A percentile compares a stretch with the other conserved stretches of the same genome.
Evolutionary conservation across 1,284 basidiomycete species (phyloP).

Genomic region (Limonomyces culmigenus): DNA sequence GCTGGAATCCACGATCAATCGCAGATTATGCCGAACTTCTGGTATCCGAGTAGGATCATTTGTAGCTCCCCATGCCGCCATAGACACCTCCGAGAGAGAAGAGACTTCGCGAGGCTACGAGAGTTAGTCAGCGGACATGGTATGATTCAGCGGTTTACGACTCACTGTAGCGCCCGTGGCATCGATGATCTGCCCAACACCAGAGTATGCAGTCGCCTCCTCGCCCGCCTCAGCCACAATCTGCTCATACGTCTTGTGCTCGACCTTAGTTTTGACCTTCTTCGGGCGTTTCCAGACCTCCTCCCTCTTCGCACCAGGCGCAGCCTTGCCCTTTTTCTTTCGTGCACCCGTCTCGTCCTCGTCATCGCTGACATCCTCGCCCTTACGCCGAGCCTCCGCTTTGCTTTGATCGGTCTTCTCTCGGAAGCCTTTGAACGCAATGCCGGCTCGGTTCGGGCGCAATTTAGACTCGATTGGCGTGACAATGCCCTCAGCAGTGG

Average conservation of each 20-base stretch:
- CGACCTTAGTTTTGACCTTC: constrained; percentile 69
- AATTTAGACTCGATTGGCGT: constrained; percentile 77
- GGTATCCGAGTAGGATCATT: constrained; percentile 78
- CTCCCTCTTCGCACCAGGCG: constrained; percentile 29
- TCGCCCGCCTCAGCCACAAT: constrained; percentile 74
- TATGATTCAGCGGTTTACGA: constrained; percentile 6
- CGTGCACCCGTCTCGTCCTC: constrained; percentile 28
- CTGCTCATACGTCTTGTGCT: constrained; percentile 93
- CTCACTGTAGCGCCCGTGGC: constrained; percentile 82
- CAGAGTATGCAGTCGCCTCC: constrained; percentile 27
- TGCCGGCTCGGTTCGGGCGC: constrained; percentile 72
- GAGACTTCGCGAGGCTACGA: constrained; percentile 63
- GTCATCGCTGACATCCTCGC: constrained; percentile 63
- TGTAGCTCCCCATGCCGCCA: constrained; percentile 72
- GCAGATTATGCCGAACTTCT: constrained; percentile 90
- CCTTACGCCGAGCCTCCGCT: constrained; percentile 60
- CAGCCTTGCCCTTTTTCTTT: constrained; percentile 10
- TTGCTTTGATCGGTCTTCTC: constrained; percentile 83
- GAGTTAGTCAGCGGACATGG: constrained; percentile 3
- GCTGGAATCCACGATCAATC: constrained; percentile 70
- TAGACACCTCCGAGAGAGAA: constrained; percentile 63
- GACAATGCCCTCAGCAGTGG: constrained; percentile 68
- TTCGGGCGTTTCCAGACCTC: constrained; percentile 72
- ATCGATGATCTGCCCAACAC: constrained; percentile 79
- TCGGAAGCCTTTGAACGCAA: constrained; percentile 73